Evolutionary conservation across 805 yeast genomes (phyloP).

Genomic region (Komagataella kurtzmanii): DNA sequence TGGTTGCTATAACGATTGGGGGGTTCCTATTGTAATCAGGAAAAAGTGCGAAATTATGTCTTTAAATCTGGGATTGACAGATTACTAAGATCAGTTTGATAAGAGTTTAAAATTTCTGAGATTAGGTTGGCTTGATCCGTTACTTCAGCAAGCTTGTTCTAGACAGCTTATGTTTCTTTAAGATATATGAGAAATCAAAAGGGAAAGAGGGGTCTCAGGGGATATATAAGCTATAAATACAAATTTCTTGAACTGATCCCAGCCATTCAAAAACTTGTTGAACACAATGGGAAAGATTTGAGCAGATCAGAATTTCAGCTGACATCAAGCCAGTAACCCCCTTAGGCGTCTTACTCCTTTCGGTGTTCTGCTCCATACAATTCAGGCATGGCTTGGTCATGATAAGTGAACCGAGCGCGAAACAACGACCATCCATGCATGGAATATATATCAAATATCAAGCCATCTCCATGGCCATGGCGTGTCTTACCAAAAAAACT

Average conservation of each 20-base stretch:
- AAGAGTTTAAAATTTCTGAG: neutral
- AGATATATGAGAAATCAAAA: neutral
- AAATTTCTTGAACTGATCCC: neutral
- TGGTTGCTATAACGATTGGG: neutral
- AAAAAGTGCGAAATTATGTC: neutral
- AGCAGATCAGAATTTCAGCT: neutral
- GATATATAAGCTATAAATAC: neutral
- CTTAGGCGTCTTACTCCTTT: neutral
- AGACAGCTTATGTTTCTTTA: neutral
- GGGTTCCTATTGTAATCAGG: neutral
- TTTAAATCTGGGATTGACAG: slow-evolving; percentile 5
- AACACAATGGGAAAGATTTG: neutral
- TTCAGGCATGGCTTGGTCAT: neutral
- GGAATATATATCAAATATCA: neutral
- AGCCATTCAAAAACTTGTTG: neutral
- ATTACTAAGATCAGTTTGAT: neutral
- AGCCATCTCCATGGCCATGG: neutral
- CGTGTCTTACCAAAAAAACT: neutral
- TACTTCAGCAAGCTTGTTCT: neutral
- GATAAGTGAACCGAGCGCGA: neutral
- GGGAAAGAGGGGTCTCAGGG: neutral
- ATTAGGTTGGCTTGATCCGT: neutral
- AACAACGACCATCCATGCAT: neutral
- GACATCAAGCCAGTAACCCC: neutral
- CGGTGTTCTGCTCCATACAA: neutral